phyloP scores from a whole-genome alignment of 2,329 filamentous ascomycete genomes.

The Stagonosporopsis rhizophila region DNA sequence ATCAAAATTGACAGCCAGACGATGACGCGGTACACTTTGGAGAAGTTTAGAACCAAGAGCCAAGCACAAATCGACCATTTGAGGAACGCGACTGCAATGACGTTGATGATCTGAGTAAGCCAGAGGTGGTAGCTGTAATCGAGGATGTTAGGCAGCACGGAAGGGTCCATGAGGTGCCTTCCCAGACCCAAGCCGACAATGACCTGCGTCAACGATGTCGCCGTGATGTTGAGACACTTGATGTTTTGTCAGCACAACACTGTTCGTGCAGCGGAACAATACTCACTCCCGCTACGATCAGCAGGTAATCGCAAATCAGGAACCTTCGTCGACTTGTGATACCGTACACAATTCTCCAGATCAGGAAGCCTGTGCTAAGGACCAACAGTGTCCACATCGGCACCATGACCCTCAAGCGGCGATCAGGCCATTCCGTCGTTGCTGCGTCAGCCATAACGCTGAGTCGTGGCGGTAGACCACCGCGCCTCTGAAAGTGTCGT shows the following conservation, averaged over 20 bases:
- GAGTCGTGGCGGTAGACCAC: not conserved
- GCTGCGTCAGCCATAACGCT: conserved; percentile 3
- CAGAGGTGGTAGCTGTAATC: conserved; percentile 32
- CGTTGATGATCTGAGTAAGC: conserved; percentile 36
- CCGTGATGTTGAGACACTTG: conserved; percentile 30
- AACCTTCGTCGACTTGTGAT: conserved; percentile 27
- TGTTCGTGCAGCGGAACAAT: not conserved
- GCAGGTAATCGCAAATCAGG: conserved; percentile 31
- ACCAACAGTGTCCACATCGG: conserved; percentile 25
- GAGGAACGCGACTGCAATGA: conserved; percentile 37
- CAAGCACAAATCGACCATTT: conserved; percentile 42
- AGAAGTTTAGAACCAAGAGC: conserved; percentile 38
- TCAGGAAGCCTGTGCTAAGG: conserved; percentile 28
- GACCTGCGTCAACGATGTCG: conserved; percentile 19
- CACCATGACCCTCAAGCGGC: conserved; percentile 24
- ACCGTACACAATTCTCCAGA: conserved; percentile 33
- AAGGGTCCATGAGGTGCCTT: conserved; percentile 33
- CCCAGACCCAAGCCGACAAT: conserved; percentile 27
- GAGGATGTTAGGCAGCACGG: conserved; percentile 21
- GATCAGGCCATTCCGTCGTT: conserved; percentile 33
- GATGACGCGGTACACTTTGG: conserved; percentile 28
- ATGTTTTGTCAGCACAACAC: not conserved
- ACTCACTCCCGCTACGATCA: conserved; percentile 36
- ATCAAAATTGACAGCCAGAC: conserved; percentile 39
- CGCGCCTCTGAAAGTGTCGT: not conserved